Conservation (phyloP, 169 alveolate genomes). For the Eimeria zaria region DNA sequence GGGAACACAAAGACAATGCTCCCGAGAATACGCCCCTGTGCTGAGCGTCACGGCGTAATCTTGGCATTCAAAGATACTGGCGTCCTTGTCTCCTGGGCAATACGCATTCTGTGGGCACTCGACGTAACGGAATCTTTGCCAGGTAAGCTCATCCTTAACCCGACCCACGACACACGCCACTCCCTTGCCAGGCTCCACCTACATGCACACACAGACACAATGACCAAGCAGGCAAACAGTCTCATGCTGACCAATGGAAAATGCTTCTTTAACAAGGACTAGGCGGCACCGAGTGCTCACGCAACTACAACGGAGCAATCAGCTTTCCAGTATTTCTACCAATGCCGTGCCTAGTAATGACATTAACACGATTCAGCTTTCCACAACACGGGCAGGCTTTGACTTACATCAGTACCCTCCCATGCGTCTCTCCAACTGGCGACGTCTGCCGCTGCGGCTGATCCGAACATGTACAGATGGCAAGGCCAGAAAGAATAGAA, state of each 20-base stretch:
- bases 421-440: conserved; percentile 8
- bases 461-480: conserved; percentile 72
- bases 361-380: background rate
- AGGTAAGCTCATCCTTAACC: conserved; percentile 54
- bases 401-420: conserved; percentile 63
- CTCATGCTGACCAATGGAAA: background rate
- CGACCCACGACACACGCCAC: conserved; percentile 66
- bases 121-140: conserved; percentile 70
- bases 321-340: background rate
- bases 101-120: conserved; percentile 83
- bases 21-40: conserved; percentile 70
- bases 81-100: conserved; percentile 82
- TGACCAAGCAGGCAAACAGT: background rate
- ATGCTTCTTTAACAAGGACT: background rate
- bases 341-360: background rate
- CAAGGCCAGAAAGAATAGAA: conserved; percentile 60
- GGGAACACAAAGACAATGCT: conserved; percentile 82
- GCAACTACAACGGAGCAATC: background rate
- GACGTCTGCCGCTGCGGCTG: conserved; percentile 70
- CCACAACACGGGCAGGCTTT: background rate
- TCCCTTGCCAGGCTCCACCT: conserved; percentile 72
- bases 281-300: background rate
- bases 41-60: conserved; percentile 71
- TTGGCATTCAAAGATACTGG: conserved; percentile 80
- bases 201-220: background rate